phyloP scores from a whole-genome alignment of 2,329 filamentous ascomycete species.

The Ceratocystis papillata region DNA sequence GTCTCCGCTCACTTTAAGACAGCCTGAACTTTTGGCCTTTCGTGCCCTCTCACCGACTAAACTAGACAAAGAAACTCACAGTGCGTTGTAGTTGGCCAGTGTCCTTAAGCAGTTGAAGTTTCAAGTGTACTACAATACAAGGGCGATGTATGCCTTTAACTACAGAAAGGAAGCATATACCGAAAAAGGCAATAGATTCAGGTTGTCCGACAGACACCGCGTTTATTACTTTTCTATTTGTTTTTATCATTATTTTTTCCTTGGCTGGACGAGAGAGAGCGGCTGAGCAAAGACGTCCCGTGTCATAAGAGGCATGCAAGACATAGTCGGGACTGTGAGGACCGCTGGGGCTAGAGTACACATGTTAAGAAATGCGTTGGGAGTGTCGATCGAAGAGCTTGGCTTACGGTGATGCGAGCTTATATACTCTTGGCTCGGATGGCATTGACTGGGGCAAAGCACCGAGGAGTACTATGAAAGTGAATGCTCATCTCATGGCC shows the following conservation, averaged over 20 bases:
- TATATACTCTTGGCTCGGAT: constrained; percentile 5
- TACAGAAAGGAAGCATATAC: neutral
- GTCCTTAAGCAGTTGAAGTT: neutral
- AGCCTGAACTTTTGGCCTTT: neutral
- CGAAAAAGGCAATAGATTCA: constrained; percentile 6
- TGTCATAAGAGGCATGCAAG: neutral
- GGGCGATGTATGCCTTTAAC: neutral
- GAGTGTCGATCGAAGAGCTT: neutral
- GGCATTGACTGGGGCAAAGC: neutral
- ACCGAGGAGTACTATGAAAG: neutral
- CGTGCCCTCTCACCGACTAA: neutral
- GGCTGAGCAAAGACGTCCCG: neutral
- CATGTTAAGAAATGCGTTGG: neutral
- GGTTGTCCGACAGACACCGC: neutral
- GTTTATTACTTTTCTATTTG: neutral
- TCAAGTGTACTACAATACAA: neutral
- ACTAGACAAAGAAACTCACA: too few species aligned
- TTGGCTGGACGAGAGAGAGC: neutral
- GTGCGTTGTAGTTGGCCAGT: neutral
- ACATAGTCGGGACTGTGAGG: neutral
- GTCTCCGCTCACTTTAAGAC: too few species aligned
- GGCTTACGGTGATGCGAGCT: neutral
- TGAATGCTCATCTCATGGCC: constrained; percentile 4
- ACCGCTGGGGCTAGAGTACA: neutral
- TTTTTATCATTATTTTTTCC: neutral